phyloP scores from a whole-genome alignment of 2,329 filamentous ascomycete genomes.

The Fusarium staphyleae region DNA sequence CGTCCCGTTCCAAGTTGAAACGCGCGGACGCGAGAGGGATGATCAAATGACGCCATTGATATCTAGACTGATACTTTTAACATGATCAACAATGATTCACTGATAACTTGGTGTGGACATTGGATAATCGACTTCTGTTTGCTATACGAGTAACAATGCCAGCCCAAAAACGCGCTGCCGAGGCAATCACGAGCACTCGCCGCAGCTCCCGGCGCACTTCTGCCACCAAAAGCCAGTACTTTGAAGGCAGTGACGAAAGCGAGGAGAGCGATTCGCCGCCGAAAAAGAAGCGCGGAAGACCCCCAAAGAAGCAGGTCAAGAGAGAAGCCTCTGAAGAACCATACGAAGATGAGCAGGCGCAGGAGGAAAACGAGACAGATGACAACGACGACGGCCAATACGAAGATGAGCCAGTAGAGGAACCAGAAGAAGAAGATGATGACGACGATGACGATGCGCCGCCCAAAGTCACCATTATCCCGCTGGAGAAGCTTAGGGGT shows the following conservation, averaged over 20 bases:
- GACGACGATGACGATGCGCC: conserved; percentile 50
- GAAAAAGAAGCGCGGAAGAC: conserved; percentile 42
- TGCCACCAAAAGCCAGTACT: conserved; percentile 60
- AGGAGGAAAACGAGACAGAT: too few species aligned
- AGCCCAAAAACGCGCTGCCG: conserved; percentile 49
- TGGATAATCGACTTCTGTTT: not conserved
- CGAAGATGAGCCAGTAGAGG: conserved; percentile 36
- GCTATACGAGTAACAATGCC: conserved; percentile 44
- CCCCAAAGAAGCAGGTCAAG: conserved; percentile 33
- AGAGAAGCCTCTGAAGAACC: conserved; percentile 40
- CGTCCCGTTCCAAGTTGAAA: not conserved
- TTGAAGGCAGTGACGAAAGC: conserved; percentile 47
- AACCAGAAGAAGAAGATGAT: conserved; percentile 41
- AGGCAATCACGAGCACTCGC: conserved; percentile 44
- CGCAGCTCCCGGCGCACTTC: conserved; percentile 58
- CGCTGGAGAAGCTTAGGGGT: conserved; percentile 47
- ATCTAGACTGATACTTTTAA: not conserved
- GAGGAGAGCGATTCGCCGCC: conserved; percentile 38
- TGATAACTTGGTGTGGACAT: not conserved
- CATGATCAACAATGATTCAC: not conserved
- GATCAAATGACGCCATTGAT: conserved; percentile 37
- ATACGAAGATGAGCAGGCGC: conserved; percentile 31
- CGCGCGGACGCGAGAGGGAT: conserved; percentile 36
- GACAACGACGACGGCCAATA: conserved; percentile 36
- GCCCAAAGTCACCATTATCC: conserved; percentile 47